These are phyloP conservation scores for Hibiscus tridactylites DNA, from an alignment of 345 rosid species.

Conservation along the genomic window DNA sequence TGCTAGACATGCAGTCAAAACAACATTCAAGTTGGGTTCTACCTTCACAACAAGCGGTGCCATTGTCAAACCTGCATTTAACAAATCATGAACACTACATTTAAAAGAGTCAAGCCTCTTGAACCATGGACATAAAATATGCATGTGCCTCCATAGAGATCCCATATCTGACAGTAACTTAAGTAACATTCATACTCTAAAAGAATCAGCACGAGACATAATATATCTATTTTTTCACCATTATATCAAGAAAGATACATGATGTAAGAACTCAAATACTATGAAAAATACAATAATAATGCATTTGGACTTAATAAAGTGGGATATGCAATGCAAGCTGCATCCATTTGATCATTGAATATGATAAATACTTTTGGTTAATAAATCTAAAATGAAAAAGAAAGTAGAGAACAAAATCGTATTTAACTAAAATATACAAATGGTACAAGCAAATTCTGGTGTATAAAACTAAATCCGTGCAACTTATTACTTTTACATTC, in stretches of 20 bases:
- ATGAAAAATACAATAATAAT: background rate
- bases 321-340: background rate
- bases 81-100: constrained; percentile 3
- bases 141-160: background rate
- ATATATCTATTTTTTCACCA: background rate
- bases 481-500: background rate
- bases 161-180: background rate
- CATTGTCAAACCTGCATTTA: constrained; percentile 66
- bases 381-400: background rate
- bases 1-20: constrained; percentile 76
- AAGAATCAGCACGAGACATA: background rate
- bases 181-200: background rate
- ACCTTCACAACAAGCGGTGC: constrained; percentile 90
- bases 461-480: background rate
- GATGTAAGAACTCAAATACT: background rate
- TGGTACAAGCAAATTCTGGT: too few species aligned
- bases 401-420: background rate
- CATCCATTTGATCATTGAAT: background rate
- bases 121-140: background rate
- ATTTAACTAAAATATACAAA: background rate
- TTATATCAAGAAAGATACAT: background rate
- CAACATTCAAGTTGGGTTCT: constrained; percentile 79
- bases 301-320: background rate
- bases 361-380: too few species aligned
- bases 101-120: constrained; percentile 2